These are phyloP conservation scores for Haplosporangium gracile DNA, from an alignment of 192 early-diverging fungal genomes.

Conservation along the genomic window DNA sequence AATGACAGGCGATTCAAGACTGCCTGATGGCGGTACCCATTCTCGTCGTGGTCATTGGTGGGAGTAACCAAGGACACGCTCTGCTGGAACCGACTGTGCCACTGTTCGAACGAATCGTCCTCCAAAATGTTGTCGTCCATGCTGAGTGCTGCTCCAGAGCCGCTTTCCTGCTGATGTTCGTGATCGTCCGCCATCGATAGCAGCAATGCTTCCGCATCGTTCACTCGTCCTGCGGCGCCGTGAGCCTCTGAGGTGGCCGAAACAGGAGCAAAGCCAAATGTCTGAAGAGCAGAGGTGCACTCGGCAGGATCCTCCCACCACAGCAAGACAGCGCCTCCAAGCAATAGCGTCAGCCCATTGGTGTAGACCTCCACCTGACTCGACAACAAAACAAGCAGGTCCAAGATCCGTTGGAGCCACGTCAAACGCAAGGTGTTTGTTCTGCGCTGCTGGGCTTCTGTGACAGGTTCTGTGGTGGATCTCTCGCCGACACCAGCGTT, in stretches of 20 bases:
- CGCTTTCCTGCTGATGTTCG: neutral
- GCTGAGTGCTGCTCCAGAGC: neutral
- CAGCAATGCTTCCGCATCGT: slow-evolving; percentile 31
- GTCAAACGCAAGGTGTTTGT: slow-evolving; percentile 29
- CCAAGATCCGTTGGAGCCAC: slow-evolving; percentile 64
- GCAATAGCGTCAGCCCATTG: slow-evolving; percentile 23
- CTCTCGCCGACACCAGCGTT: slow-evolving; percentile 12
- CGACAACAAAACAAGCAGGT: slow-evolving; percentile 62
- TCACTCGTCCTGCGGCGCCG: neutral
- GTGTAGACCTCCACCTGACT: slow-evolving; percentile 22
- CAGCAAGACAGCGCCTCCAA: slow-evolving; percentile 45
- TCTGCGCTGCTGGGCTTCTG: slow-evolving; percentile 6
- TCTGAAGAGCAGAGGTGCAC: neutral
- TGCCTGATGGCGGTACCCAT: neutral
- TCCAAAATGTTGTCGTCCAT: slow-evolving; percentile 39
- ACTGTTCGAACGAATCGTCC: slow-evolving; percentile 42
- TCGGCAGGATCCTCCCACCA: slow-evolving; percentile 40
- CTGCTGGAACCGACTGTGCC: slow-evolving; percentile 46
- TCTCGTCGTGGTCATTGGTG: neutral
- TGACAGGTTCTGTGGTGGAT: neutral
- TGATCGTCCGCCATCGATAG: slow-evolving; percentile 40
- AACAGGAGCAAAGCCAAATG: neutral
- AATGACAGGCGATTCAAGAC: slow-evolving; percentile 27
- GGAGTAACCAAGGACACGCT: slow-evolving; percentile 7
- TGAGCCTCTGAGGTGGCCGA: neutral